Evolutionary conservation across 352 stramenopile species (phyloP).

Genomic region (Globisporangium paddicum): DNA sequence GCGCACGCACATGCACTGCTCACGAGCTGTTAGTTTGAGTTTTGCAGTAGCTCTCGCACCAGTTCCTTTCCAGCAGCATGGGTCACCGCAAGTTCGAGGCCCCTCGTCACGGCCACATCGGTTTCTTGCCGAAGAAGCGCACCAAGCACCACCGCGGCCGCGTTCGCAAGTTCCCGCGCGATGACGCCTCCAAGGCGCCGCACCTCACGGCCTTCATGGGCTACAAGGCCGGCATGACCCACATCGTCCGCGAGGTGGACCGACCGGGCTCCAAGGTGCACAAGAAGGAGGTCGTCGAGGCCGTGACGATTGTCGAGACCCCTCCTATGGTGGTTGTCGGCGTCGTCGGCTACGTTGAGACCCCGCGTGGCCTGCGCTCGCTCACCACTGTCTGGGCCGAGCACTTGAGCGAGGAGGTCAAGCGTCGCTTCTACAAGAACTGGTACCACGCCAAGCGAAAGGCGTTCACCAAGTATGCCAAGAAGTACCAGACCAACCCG

Average conservation of each 20-base stretch:
- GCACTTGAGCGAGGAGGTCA: slow-evolving; percentile 98
- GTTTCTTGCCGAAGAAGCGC: slow-evolving; percentile 99
- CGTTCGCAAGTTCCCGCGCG: slow-evolving; percentile 98
- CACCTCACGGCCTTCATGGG: slow-evolving; percentile 99
- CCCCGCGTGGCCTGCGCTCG: slow-evolving; percentile 96
- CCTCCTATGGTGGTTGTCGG: slow-evolving; percentile 99
- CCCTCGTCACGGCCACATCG: slow-evolving; percentile 96
- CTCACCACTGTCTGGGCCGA: slow-evolving; percentile 99
- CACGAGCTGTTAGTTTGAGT: slow-evolving; percentile 49
- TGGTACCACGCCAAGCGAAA: slow-evolving; percentile 99
- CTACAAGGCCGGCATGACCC: slow-evolving; percentile 99
- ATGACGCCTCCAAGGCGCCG: slow-evolving; percentile 93
- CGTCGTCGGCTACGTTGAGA: slow-evolving; percentile 99
- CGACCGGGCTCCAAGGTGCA: slow-evolving; percentile 98
- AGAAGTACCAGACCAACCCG: slow-evolving; percentile 96
- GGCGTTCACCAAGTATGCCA: slow-evolving; percentile 99
- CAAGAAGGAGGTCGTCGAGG: slow-evolving; percentile 99
- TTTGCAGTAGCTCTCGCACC: slow-evolving; percentile 79
- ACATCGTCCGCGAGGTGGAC: slow-evolving; percentile 99
- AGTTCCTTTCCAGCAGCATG: slow-evolving; percentile 73
- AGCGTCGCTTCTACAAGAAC: slow-evolving; percentile 99
- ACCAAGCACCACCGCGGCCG: slow-evolving; percentile 99
- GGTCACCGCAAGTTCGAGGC: slow-evolving; percentile 98
- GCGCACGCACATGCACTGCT: not conserved
- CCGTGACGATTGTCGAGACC: slow-evolving; percentile 99